Evolutionary conservation across 2,329 filamentous ascomycete genomes (phyloP).

Genomic region (Lecanicillium sp.): DNA sequence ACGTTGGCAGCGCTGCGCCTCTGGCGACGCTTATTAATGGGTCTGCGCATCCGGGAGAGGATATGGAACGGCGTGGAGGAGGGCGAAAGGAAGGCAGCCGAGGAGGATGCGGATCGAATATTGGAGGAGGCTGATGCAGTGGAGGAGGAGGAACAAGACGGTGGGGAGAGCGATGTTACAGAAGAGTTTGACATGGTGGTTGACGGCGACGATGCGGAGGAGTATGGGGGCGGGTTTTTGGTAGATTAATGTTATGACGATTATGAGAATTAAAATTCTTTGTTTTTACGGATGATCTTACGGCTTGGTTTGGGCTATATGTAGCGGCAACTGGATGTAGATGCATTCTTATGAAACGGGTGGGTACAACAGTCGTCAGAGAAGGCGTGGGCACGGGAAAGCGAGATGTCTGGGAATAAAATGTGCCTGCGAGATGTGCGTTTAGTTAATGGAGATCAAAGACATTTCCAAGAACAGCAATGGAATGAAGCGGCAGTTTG

Average conservation of each 20-base stretch:
- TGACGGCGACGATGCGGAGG: conserved; percentile 29
- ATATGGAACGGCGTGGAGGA: conserved; percentile 56
- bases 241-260: conserved; percentile 32
- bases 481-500: too few relatives aligned
- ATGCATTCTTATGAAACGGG: too few relatives aligned
- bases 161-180: conserved; percentile 35
- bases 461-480: too few relatives aligned
- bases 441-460: too few relatives aligned
- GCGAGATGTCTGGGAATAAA: too few relatives aligned
- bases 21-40: conserved; percentile 63
- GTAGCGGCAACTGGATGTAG: too few relatives aligned
- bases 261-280: too few relatives aligned
- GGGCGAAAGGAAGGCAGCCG: conserved; percentile 37
- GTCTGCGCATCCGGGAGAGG: conserved; percentile 67
- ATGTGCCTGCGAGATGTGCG: too few relatives aligned
- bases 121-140: conserved; percentile 21
- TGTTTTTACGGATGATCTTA: too few relatives aligned
- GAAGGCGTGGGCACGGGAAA: too few relatives aligned
- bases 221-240: conserved; percentile 42
- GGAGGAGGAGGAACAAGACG: conserved; percentile 29
- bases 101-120: conserved; percentile 24
- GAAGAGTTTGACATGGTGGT: conserved; percentile 38
- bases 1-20: conserved; percentile 68
- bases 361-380: too few relatives aligned
- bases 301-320: too few relatives aligned